A percentile compares a stretch with the other conserved stretches of the same genome.
These are phyloP conservation scores for Kwoniella pini DNA, from an alignment of 768 basidiomycete genomes.

Conservation along the genomic window DNA sequence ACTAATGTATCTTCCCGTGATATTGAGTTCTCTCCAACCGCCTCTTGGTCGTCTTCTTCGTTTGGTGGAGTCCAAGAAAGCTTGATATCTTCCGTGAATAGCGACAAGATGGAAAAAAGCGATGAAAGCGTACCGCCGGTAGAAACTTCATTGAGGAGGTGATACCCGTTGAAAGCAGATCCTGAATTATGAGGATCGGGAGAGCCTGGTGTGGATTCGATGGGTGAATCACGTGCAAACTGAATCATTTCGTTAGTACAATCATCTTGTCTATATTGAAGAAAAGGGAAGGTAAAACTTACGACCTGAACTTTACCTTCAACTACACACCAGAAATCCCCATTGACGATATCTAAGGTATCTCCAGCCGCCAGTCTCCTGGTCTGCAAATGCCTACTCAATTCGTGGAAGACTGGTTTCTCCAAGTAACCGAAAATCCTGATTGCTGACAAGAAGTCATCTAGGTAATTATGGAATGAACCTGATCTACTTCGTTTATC, in stretches of 20 bases:
- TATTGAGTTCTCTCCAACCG: slow-evolving; percentile 3
- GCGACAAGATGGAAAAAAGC: slow-evolving; percentile 90
- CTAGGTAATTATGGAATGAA: slow-evolving; percentile 91
- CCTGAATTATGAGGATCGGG: slow-evolving; percentile 21
- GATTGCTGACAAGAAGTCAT: slow-evolving; percentile 95
- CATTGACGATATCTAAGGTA: slow-evolving; percentile 65
- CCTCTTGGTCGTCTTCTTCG: slow-evolving; percentile 23
- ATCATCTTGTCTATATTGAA: background rate
- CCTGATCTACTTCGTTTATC: slow-evolving; percentile 52
- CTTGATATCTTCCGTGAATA: slow-evolving; percentile 81
- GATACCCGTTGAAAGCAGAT: slow-evolving; percentile 85
- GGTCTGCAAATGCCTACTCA: slow-evolving; percentile 93
- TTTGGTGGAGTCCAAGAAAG: slow-evolving; percentile 73
- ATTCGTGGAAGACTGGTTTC: slow-evolving; percentile 97
- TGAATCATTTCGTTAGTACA: background rate
- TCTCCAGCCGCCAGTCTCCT: slow-evolving; percentile 94
- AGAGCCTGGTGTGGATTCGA: slow-evolving; percentile 51
- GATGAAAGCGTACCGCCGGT: slow-evolving; percentile 93
- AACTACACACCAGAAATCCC: slow-evolving; percentile 96
- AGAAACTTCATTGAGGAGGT: slow-evolving; percentile 92
- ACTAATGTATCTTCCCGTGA: background rate
- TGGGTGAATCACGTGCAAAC: slow-evolving; percentile 58
- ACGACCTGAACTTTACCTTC: slow-evolving; percentile 96
- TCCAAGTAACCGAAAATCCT: slow-evolving; percentile 97
- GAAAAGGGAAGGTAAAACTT: slow-evolving; percentile 58